Base-by-base conservation (phyloP, 2,329 filamentous ascomycete species). In the Aspergillus pseudoglaucus region DNA sequence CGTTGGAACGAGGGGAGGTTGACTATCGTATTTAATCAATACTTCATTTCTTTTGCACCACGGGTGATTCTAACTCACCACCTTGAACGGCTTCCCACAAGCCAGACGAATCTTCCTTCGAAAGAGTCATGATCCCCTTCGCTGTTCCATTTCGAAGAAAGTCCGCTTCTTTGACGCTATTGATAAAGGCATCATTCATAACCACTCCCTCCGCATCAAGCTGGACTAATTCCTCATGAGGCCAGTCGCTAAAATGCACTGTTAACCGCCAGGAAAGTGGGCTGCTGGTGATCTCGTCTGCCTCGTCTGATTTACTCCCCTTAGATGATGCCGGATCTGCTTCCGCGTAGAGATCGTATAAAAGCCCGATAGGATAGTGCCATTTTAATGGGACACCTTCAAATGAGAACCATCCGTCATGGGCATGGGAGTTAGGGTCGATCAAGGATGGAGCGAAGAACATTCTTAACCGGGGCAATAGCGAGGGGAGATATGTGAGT, bases 61-160 rank as follows among this genome's bases (percentile, higher is more conserved):
- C 44, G 15, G 14, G 14, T 23, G 14, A 15, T 9, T 45, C 14
- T 4, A 17, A 67, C 77, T 52, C 69, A 85, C 81, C 87, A 57
- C 87, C 81, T 65, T 85, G 78, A 38, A 95, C 87, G 8, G 87
- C 80, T 55, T 84, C 79, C 89, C 90, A 96, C 30, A 96, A 75
- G 27, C 85, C 80, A 6, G 84, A 88, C 12, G 88, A 93, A 65
- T 95, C 84, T 41, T 87, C 83, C 65, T 90, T 90, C 51, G 85
- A 89, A 60, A 96, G 74, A 46, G 83, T 85, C 88, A 95, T 95
- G 61, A 95, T 90, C 51, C 87, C 85, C 64, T 91, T 90, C 14
- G 88, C 89, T 46, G 87, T 93, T 40, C 90, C 89, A 57, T 93
- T 91, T 45, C 90, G 82, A 44, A 95, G 75, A 57, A 90, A 95